Evolutionary conservation across 768 basidiomycete genomes (phyloP), one percentile per base, ranked within the genome.

Genomic region (Serendipita sp.): DNA sequence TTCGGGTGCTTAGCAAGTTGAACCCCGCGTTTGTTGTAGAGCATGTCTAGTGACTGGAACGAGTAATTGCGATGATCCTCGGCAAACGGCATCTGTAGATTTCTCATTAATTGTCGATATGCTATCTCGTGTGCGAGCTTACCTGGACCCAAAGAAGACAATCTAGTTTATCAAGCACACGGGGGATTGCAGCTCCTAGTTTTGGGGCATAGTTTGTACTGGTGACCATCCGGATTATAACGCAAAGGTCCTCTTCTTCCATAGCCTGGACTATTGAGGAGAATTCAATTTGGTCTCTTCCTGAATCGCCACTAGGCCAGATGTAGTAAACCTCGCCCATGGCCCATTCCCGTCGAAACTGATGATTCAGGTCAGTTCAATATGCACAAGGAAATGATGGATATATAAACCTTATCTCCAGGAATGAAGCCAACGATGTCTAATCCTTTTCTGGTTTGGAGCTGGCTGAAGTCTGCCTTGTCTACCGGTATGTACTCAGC

Each of bases 21-120:
- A 67, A 89, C 84, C 2, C 92, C 91, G 50, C 84, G 85, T 70
- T 82, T 87, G 62, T 82, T 85, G 63, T 85, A 75, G 16, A 95
- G 78, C 9, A 77, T 77, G 45, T 84, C 81, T 31, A 98, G 78
- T 0, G 89, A 89, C 0, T 86, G 82, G 71, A 99, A 97, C 9
- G 82, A 83, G 72, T 90, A 91, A 66, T 83, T 87, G 63, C 92
- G 82, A 61, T 92, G 78, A 68, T 99, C 95, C 70, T 99, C 95
- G 1, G 91, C 91, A 69, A 96, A 97, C 0, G 95, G 95, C 80
- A 97, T 82, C 91, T 94, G 66, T 9, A 42, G 48, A 3, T 34
- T 16, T 65, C n/a, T 16, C 20, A n/a, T 48, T 28, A 3, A 50
- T 14, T 7, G 38, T 30, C 16, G 45, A 20, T 43, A 31, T 13